Percentiles rank a stretch among this genome's conserved stretches.
phyloP scores from a whole-genome alignment of 1,284 basidiomycete species.

The Sanguinoderma infundibulare region DNA sequence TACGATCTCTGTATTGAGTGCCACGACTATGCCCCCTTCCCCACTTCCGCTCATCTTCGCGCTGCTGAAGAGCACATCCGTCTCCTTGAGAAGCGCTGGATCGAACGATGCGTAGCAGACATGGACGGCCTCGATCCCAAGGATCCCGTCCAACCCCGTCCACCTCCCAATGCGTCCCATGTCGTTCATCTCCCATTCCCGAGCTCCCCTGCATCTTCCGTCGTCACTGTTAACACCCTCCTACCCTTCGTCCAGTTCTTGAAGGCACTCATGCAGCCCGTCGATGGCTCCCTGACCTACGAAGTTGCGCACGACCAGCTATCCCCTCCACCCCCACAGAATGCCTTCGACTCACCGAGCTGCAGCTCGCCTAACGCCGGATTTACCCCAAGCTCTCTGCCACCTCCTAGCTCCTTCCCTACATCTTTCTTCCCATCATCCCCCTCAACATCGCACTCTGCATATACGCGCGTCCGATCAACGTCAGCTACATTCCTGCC shows the following conservation, averaged over 20 bases:
- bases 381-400: conserved; percentile 36
- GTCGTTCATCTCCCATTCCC: conserved; percentile 79
- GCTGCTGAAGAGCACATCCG: conserved; percentile 75
- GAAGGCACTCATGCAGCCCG: conserved; percentile 59
- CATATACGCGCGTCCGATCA: conserved; percentile 36
- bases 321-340: conserved; percentile 18
- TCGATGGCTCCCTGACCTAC: conserved; percentile 31
- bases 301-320: conserved; percentile 26
- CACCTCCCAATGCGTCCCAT: conserved; percentile 69
- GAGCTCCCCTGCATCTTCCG: conserved; percentile 58
- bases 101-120: conserved; percentile 42
- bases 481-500: conserved; percentile 36
- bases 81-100: conserved; percentile 67
- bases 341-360: conserved; percentile 14
- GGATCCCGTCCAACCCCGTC: conserved; percentile 56
- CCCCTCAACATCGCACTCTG: conserved; percentile 12
- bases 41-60: conserved; percentile 60
- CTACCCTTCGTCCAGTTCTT: conserved; percentile 65
- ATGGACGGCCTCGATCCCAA: conserved; percentile 34
- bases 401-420: conserved; percentile 35
- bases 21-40: conserved; percentile 77
- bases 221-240: conserved; percentile 52
- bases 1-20: conserved; percentile 89
- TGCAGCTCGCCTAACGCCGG: conserved; percentile 13
- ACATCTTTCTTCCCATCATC: conserved; percentile 34